These are phyloP conservation scores for Schwanniomyces pseudopolymorphus DNA, from an alignment of 805 yeast species.

Conservation along the genomic window DNA sequence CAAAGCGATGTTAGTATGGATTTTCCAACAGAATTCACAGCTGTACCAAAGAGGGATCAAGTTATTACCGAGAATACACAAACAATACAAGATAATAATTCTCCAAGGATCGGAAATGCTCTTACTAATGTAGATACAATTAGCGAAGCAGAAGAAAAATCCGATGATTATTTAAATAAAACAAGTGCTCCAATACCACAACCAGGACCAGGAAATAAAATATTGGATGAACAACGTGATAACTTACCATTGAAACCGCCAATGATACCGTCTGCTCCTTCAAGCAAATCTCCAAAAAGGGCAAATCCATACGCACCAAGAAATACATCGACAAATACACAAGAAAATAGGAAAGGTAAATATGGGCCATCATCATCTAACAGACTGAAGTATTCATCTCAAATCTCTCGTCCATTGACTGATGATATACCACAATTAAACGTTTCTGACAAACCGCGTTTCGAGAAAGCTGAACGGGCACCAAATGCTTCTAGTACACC, in stretches of 20 bases:
- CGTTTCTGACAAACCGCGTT: slow-evolving; percentile 14
- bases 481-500: neutral
- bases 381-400: slow-evolving; percentile 7
- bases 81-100: neutral
- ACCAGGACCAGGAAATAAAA: neutral
- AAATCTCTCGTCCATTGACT: slow-evolving; percentile 6
- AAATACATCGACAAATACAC: slow-evolving; percentile 12
- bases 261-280: neutral
- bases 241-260: neutral
- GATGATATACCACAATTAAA: slow-evolving; percentile 5
- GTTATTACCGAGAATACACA: neutral
- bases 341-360: slow-evolving; percentile 16
- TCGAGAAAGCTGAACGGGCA: slow-evolving; percentile 1
- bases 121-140: neutral
- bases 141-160: neutral
- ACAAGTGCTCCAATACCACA: neutral
- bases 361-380: slow-evolving; percentile 26
- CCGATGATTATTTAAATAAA: neutral
- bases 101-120: neutral
- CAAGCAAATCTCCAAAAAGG: neutral
- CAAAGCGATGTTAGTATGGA: slow-evolving; percentile 34
- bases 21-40: slow-evolving; percentile 27
- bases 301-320: slow-evolving; percentile 40
- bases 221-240: neutral
- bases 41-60: slow-evolving; percentile 8